Base-by-base conservation (phyloP, 352 stramenopile species). In the Phytopythium cucurbitacearum region DNA sequence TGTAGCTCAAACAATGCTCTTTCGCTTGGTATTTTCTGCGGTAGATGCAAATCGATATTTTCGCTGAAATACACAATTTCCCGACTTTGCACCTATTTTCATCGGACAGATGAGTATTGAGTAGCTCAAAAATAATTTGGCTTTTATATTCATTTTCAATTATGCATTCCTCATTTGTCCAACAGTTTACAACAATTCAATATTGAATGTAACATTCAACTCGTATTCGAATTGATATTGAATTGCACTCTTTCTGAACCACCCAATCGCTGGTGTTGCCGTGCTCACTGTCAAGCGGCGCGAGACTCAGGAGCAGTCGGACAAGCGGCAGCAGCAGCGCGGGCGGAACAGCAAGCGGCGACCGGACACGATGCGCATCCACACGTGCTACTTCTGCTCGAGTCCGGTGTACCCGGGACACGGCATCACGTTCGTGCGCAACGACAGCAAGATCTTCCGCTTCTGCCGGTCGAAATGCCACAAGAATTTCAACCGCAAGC, bases 381-480 rank as follows among this genome's bases (percentile, higher is more conserved):
- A 99, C 80, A 98, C 96, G 67, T 99, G 97, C 81, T 99, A 99
- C 84, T 99, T 99, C 73, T 99, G 97, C 79, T 99, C 95, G 2
- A 98, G 93, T 48, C 97, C 97, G 32, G 97, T 98, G 63, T 99
- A 99, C 77, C 98, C 98, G 32, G 98, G 98, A 44, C 98, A 99
- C 74, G 98, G 98, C 47, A 98, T 99, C 63, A 91, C 94, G 39
- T 99, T 99, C 70, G 97, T 99, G 58, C 88, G 98, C 53, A 99
- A 99, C 70, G 98, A 99, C 81, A 98, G 89, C 73, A 99, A 99
- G 84, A 90, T 98, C 51, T 99, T 99, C 72, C 90, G 95, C 50
- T 99, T 99, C 80, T 99, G 98, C 70, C 91, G 98, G 51, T 99
- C 97, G 44, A 99, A 99, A 85, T 99, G 98, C 85, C 96, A 99